Conservation (phyloP, 352 stramenopile genomes). For the Pythium utonaiense region DNA sequence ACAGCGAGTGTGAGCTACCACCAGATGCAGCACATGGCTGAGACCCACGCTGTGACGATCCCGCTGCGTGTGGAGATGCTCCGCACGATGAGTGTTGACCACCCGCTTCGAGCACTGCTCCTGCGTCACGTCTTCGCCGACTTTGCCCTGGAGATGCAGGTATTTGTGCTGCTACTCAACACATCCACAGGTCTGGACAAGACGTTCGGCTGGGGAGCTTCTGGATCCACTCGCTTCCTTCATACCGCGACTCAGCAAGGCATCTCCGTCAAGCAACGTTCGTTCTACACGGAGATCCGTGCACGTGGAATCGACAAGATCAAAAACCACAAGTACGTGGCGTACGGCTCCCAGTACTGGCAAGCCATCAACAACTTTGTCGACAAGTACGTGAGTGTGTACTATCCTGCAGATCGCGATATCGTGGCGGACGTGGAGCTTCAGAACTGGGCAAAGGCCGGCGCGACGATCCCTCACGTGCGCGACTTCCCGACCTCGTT, state of each 20-base stretch:
- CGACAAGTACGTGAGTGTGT: conserved; percentile 28
- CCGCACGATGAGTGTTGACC: conserved; percentile 23
- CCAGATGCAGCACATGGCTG: conserved; percentile 13
- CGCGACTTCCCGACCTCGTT: conserved; percentile 30
- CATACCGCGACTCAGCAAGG: background rate
- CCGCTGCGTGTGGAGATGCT: conserved; percentile 41
- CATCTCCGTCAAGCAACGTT: no score
- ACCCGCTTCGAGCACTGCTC: conserved; percentile 39
- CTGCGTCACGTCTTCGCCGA: conserved; percentile 36
- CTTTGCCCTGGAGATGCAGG: conserved; percentile 37
- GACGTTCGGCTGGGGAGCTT: conserved; percentile 33
- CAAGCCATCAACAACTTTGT: conserved; percentile 37
- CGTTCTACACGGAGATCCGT: conserved; percentile 8
- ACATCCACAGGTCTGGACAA: no score
- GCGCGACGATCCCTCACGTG: conserved; percentile 27
- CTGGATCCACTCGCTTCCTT: conserved; percentile 24
- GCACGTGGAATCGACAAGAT: conserved; percentile 17
- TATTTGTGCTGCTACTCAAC: conserved; percentile 27
- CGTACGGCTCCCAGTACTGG: conserved; percentile 6
- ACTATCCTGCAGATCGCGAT: conserved; percentile 31
- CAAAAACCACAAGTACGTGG: conserved; percentile 14
- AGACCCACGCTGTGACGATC: conserved; percentile 21
- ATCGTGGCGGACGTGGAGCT: conserved; percentile 30
- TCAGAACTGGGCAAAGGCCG: conserved; percentile 35
- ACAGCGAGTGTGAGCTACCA: conserved; percentile 8